Evolutionary conservation across 495 filamentous ascomycete species (phyloP), one percentile per base, ranked within the genome.

Genomic region (Aspergillus leporis): DNA sequence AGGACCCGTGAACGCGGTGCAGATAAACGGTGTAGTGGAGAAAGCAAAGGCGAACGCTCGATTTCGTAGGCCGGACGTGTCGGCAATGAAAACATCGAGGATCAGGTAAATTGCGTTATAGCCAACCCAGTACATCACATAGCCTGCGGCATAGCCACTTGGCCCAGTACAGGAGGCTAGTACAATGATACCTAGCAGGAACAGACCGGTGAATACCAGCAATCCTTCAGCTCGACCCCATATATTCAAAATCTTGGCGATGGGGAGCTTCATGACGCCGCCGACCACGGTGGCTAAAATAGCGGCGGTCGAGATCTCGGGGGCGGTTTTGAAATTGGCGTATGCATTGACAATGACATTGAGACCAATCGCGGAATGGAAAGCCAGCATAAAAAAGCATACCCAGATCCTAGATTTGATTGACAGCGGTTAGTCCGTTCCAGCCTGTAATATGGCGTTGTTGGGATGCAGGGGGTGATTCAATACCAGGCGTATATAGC

Each of bases 31-130:
- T 0, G 86, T 86, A 7, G 72, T 70, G n/a, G 76, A 67, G 54
- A 85, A 87, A 0, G 81, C 87, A 52, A 82, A 83, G 51, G 84
- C 81, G 49, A 90, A 71, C 6, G 77, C 81, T 69, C 87, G 77
- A 67, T 88, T 87, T 31, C 79, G 77, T 45, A 90, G 74, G 7
- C 76, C 74, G 0, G 87, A 85, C 0, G 83, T 85, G 66, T 90
- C 87, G 61, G 87, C 85, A 31, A 86, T 78, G 67, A 89, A 86
- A 57, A 89, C 72, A 58, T 75, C 74, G 9, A 87, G 70, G 31
- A 80, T 73, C 74, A 86, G 81, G 34, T 72, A 76, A 12, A 87
- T 63, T 23, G 79, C 84, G 61, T 83, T 82, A 68, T 84, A 78
- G 5, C 83, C 84, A 47, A 83, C 74, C 69, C 74, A 78, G 63